Evolutionary conservation across 169 alveolate genomes (phyloP), one percentile per base, ranked within the genome.

Genomic region (Babesia gibsoni): DNA sequence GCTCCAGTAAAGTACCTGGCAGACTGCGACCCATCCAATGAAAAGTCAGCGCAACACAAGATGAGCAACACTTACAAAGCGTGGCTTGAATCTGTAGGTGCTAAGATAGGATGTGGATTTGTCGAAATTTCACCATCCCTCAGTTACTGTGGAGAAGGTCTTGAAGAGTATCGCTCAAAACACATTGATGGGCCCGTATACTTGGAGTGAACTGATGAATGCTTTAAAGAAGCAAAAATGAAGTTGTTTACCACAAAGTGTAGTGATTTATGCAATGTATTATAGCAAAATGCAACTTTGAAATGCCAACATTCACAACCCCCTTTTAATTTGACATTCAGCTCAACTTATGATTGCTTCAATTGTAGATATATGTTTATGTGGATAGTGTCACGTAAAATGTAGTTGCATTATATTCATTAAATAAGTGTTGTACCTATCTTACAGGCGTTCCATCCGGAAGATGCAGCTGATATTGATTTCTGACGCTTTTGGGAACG

Each of bases 401-500:
- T n/a, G n/a, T n/a, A n/a, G n/a, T n/a, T n/a, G n/a, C n/a, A n/a
- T n/a, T n/a, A n/a, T n/a, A n/a, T n/a, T n/a, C n/a, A n/a, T n/a
- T n/a, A n/a, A n/a, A n/a, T n/a, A n/a, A n/a, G n/a, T n/a, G n/a
- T n/a, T 12, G 52, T 39, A 20, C 12, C 65, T 54, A 61, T 12
- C 20, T 12, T 27, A 67, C 49, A 45, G 59, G 72, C 29, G 84
- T 56, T 25, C 92, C 92, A 50, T 83, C 90, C 10, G 92, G 92
- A 29, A 87, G 70, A 46, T 69, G 75, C 37, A 87, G 64, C 2
- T 73, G 86, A 36, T 72, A 74, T 22, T 33, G 58, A 2, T 36
- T n/a, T 42, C 92, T 73, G 18, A 78, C 41, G 58, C 84, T 72
- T 70, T 83, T 87, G 43, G 90, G 90, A 25, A 48, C 80, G 50